phyloP scores from a whole-genome alignment of 257 asterid species.

The Scutellaria galericulata region DNA sequence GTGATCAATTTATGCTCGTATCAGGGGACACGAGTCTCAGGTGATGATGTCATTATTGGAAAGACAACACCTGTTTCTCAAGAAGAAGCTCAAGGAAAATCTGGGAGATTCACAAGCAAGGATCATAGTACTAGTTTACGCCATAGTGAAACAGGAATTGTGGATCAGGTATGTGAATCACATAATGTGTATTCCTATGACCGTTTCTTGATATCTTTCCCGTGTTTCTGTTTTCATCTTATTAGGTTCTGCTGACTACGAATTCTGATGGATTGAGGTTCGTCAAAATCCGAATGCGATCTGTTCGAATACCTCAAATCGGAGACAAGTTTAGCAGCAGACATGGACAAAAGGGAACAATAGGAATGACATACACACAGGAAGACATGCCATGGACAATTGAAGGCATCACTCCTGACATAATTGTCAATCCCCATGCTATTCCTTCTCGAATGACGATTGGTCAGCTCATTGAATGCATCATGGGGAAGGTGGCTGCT shows the following conservation, averaged over 20 bases:
- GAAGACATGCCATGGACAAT: constrained; percentile 97
- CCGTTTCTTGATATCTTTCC: background rate
- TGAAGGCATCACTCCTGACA: constrained; percentile 92
- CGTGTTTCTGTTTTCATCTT: constrained; percentile 8
- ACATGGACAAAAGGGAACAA: constrained; percentile 98
- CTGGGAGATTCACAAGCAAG: constrained; percentile 80
- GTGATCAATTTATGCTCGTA: constrained; percentile 3
- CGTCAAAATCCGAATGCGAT: constrained; percentile 89
- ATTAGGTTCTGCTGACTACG: constrained; percentile 69
- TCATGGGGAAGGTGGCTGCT: constrained; percentile 97
- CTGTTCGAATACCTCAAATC: constrained; percentile 90
- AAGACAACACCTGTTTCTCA: constrained; percentile 85
- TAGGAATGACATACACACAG: constrained; percentile 93
- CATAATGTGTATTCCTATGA: background rate
- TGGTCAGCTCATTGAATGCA: constrained; percentile 95
- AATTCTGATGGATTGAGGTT: constrained; percentile 95
- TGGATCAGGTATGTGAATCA: constrained; percentile 59
- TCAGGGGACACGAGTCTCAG: constrained; percentile 83
- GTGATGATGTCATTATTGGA: constrained; percentile 96
- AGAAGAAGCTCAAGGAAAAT: constrained; percentile 81
- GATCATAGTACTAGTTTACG: constrained; percentile 96
- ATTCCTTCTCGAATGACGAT: constrained; percentile 98
- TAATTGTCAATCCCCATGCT: constrained; percentile 96
- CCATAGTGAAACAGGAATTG: constrained; percentile 90
- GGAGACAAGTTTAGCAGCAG: constrained; percentile 96